These are phyloP conservation scores for Nannochloropsis granulata DNA, from an alignment of 108 stramenopile species.

Conservation along the genomic window DNA sequence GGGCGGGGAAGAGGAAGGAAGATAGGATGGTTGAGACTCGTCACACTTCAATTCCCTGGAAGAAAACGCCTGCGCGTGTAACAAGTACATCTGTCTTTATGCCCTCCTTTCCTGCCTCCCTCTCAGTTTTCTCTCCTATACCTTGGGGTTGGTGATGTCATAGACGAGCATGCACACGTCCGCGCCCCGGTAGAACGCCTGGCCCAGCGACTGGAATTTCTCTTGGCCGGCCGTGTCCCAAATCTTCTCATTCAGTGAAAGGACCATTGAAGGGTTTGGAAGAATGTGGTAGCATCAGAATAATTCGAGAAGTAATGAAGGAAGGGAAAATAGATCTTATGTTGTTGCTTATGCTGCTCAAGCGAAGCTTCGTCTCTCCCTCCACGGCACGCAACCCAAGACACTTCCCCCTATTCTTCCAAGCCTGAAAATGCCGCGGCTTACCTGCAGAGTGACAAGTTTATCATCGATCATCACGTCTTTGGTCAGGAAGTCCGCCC, in stretches of 20 bases:
- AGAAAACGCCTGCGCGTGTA: too few relatives aligned
- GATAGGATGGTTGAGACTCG: not conserved
- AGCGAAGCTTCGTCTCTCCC: too few relatives aligned
- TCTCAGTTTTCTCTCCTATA: not conserved
- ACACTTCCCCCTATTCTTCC: too few relatives aligned
- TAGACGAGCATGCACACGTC: slow-evolving; percentile 94
- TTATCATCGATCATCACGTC: slow-evolving; percentile 53
- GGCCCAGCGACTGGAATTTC: slow-evolving; percentile 86
- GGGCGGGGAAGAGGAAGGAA: not conserved
- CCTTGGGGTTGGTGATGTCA: slow-evolving; percentile 81
- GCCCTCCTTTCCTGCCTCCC: not conserved
- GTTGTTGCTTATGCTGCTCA: too few relatives aligned
- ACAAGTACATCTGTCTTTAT: not conserved
- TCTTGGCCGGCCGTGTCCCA: slow-evolving; percentile 99
- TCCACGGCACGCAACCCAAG: too few relatives aligned
- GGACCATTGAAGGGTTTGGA: too few relatives aligned
- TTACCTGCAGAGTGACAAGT: slow-evolving; percentile 56
- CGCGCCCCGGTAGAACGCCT: slow-evolving; percentile 92
- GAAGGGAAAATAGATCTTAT: too few relatives aligned
- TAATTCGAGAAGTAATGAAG: too few relatives aligned
- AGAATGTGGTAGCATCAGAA: too few relatives aligned
- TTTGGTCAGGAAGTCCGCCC: slow-evolving; percentile 87
- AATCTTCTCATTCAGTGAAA: slow-evolving; percentile 32
- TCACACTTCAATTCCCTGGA: too few relatives aligned
- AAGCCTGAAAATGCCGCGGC: not conserved